Conservation (phyloP, 75 land plant genomes). For the Sequoiadendron giganteum region DNA sequence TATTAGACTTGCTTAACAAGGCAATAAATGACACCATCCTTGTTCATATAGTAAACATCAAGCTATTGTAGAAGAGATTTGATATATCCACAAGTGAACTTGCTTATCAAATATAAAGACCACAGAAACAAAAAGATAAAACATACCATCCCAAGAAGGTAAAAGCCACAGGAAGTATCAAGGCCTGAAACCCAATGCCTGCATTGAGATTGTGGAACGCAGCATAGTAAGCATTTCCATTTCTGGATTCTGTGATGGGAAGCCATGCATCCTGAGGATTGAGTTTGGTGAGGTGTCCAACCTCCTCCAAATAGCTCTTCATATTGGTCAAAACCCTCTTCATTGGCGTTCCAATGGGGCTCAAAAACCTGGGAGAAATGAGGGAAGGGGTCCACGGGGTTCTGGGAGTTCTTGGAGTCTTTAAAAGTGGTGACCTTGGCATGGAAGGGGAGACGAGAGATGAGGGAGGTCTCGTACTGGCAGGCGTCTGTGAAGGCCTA, state of each 20-base stretch:
- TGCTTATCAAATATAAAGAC: background rate
- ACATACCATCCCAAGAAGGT: conserved; percentile 58
- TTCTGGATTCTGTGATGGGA: conserved; percentile 61
- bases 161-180: conserved; percentile 57
- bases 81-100: background rate
- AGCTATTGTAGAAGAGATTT: background rate
- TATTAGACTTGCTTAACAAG: background rate
- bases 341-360: conserved; percentile 45
- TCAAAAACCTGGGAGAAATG: conserved; percentile 29
- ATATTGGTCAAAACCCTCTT: conserved; percentile 37
- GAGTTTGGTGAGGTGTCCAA: conserved; percentile 43
- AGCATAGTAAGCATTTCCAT: conserved; percentile 45
- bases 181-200: conserved; percentile 57
- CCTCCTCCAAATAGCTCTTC: conserved; percentile 40
- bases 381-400: conserved; percentile 29
- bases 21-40: background rate
- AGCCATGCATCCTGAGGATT: conserved; percentile 65
- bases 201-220: conserved; percentile 48
- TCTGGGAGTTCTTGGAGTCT: conserved; percentile 25
- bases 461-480: conserved; percentile 7
- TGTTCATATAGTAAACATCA: background rate
- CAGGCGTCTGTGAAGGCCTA: conserved; percentile 20
- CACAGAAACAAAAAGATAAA: background rate
- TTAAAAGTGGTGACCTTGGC: conserved; percentile 18
- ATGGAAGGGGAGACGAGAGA: conserved; percentile 12